Evolutionary conservation across 768 basidiomycete species (phyloP), one percentile per base, ranked within the genome.

Genomic region (Lentinula boryana): DNA sequence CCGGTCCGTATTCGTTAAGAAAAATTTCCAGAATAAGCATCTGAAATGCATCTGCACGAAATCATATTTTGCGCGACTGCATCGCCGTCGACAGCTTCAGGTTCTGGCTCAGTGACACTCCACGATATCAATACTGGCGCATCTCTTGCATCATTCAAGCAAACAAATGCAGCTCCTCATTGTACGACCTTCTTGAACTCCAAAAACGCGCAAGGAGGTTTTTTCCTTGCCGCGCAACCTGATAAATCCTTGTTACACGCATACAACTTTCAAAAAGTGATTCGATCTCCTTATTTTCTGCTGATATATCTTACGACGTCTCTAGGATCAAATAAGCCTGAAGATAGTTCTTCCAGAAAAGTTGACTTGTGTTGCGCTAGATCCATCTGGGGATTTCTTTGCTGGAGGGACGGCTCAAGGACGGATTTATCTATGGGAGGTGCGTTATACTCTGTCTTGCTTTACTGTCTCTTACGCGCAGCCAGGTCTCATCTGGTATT

Each of bases 351-450:
- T 98, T 0, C 93, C 96, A 0, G 96, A 98, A 73, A 93, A 91
- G 70, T 75, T 98, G 49, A 82, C 86, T 27, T 93, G 91, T 66
- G 81, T 97, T 41, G 79, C 89, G 5, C 69, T 93, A 6, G 92
- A 95, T 71, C 78, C 78, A 16, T 78, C 76, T 50, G 95, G 94
- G 3, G 73, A 77, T 38, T 90, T 86, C 66, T 94, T 91, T 67
- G 95, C 91, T 0, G 95, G 90, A 27, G 97, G 95, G 35, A 95
- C 94, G 0, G 72, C 82, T 4, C 87, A 90, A 67, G 97, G 97
- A 33, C 85, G 95, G 56, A 83, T 98, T 67, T 95, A 95, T 69
- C 74, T 99, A 1, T 99, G 97, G 97, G 95, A 98, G 90, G 95
- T 88, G 65, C 67, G 86, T 81, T 60, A 32, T 9, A 4, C 50